Base-by-base conservation (phyloP, 495 filamentous ascomycete genomes). In the Neurospora pannonica region DNA sequence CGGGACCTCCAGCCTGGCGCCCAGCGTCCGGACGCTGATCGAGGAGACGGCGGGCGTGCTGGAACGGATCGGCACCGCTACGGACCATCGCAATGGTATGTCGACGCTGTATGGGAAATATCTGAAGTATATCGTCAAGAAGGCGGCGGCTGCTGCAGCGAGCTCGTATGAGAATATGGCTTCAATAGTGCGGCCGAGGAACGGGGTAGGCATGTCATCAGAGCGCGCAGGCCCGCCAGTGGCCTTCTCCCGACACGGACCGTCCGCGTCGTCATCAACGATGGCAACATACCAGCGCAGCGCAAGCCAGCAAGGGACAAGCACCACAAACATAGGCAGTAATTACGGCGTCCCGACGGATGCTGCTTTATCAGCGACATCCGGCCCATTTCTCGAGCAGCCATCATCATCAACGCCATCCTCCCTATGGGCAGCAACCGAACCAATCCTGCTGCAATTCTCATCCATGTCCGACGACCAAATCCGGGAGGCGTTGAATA, bases 11-110 rank as follows among this genome's bases (percentile, higher is more conserved):
- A n/a, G n/a, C n/a, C n/a, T n/a, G n/a, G n/a, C n/a, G n/a, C n/a
- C 91, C 1, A 92, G 91, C 72, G 89, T 92, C 7, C 82, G 90
- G 17, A 87, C 87, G 15, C 81, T 93, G 28, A 92, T 93, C 71
- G 89, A 90, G 74, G 91, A 93, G 79, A 89, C 90, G 4, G 90
- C 89, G 5, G 88, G 88, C 43, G 91, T 92, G 1, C 81, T 93
- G 7, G 90, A 92, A 76, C 85, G 91, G 39, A 91, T 92, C 42
- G 91, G 91, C 13, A 88, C 86, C 5, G 85, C 86, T 3, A 89
- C 91, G 0, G 81, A 83, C 31, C 91, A 93, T 79, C 83, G 91
- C 46, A 89, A 90, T 70, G 91, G 91, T 4, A 85, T 87, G 46
- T 90, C 89, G 3, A 84, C 86, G 2, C 76, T 92, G 17, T 91